These are phyloP conservation scores for Nakaseomyces sp. DNA, from an alignment of 1,139 yeast species.

Conservation along the genomic window DNA sequence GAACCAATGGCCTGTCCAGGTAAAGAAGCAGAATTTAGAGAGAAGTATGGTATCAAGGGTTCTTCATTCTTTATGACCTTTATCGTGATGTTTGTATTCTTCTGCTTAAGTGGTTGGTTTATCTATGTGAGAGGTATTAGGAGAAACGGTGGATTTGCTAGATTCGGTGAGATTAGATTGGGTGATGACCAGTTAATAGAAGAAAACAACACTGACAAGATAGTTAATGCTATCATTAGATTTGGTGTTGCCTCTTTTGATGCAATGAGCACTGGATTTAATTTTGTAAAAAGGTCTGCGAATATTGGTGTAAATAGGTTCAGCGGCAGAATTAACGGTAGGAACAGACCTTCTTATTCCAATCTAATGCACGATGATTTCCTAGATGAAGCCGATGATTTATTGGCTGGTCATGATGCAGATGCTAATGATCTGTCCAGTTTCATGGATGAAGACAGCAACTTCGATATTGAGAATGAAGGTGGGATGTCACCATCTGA, in stretches of 20 bases:
- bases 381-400: slow-evolving; percentile 31
- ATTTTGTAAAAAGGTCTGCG: slow-evolving; percentile 14
- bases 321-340: slow-evolving; percentile 16
- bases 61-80: slow-evolving; percentile 26
- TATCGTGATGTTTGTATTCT: slow-evolving; percentile 44
- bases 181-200: slow-evolving; percentile 67
- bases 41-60: slow-evolving; percentile 43
- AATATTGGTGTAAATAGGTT: slow-evolving; percentile 12
- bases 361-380: slow-evolving; percentile 29
- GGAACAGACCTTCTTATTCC: slow-evolving; percentile 26
- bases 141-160: slow-evolving; percentile 69
- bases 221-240: slow-evolving; percentile 52
- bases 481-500: neutral
- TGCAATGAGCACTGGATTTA: slow-evolving; percentile 13
- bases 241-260: slow-evolving; percentile 46
- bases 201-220: slow-evolving; percentile 53
- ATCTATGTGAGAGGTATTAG: slow-evolving; percentile 75
- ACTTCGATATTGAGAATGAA: slow-evolving; percentile 27
- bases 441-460: slow-evolving; percentile 25
- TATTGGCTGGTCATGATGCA: slow-evolving; percentile 32
- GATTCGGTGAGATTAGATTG: slow-evolving; percentile 80
- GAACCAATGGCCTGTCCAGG: slow-evolving; percentile 75
- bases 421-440: slow-evolving; percentile 31
- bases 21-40: slow-evolving; percentile 54
- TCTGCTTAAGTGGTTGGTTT: slow-evolving; percentile 55